These are phyloP conservation scores for Maudiozyma barnettii DNA, from an alignment of 805 yeast genomes.

Conservation along the genomic window DNA sequence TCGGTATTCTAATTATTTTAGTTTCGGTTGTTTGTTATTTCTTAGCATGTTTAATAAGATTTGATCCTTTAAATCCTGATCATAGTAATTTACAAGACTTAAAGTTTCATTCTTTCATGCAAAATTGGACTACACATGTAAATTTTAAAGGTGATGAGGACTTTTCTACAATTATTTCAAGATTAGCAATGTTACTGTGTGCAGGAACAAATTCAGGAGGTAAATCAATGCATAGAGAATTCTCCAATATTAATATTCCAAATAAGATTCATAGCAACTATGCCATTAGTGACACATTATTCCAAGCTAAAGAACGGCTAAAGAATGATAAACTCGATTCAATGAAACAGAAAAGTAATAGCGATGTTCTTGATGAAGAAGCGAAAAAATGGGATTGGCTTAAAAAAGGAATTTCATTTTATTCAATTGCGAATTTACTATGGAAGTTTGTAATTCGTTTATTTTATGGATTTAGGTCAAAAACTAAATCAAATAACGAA, in stretches of 20 bases:
- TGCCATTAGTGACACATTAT: conserved; percentile 4
- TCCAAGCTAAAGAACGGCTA: not conserved
- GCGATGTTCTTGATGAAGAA: not conserved
- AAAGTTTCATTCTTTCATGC: conserved; percentile 25
- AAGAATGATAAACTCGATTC: not conserved
- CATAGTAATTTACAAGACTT: conserved; percentile 14
- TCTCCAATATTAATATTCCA: conserved; percentile 16
- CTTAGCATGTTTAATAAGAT: conserved; percentile 51
- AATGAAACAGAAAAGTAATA: not conserved
- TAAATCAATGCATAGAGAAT: conserved; percentile 21
- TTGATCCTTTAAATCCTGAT: conserved; percentile 16
- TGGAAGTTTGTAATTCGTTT: too few species aligned
- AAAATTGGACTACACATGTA: conserved; percentile 31
- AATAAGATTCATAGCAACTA: conserved; percentile 10
- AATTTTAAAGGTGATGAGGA: conserved; percentile 28
- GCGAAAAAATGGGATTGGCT: too few species aligned
- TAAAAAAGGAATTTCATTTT: too few species aligned
- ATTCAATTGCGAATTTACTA: too few species aligned
- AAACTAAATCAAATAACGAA: too few species aligned
- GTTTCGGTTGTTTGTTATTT: conserved; percentile 46
- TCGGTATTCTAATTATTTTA: conserved; percentile 42
- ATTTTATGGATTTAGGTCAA: too few species aligned
- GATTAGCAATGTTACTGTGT: conserved; percentile 18
- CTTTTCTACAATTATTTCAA: conserved; percentile 16
- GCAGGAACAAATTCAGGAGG: conserved; percentile 15